Evolutionary conservation across 2,329 filamentous ascomycete genomes (phyloP).

Genomic region (Cercospora brassicicola): DNA sequence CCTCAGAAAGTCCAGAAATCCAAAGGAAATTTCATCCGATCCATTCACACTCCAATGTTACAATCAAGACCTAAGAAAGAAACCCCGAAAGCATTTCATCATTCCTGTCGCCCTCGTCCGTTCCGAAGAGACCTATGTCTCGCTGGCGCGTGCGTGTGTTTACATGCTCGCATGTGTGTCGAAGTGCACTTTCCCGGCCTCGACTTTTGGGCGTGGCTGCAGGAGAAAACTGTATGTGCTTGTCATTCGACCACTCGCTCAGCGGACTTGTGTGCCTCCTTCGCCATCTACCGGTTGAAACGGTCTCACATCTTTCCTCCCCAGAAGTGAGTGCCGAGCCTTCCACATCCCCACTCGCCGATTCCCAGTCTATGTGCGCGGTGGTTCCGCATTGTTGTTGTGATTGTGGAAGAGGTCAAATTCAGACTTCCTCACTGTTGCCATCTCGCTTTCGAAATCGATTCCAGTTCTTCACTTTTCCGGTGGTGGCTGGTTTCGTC

Average conservation of each 20-base stretch:
- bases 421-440: neutral
- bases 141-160: neutral
- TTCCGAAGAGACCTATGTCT: neutral
- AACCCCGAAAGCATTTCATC: neutral
- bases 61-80: neutral
- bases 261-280: neutral
- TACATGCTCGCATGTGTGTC: neutral
- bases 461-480: neutral
- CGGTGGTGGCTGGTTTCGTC: neutral
- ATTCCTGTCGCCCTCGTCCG: neutral
- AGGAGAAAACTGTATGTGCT: neutral
- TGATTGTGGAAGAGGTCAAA: neutral
- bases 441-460: neutral
- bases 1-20: neutral
- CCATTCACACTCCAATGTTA: neutral
- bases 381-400: neutral
- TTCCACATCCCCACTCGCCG: neutral
- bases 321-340: neutral
- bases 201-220: neutral
- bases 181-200: neutral
- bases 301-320: too few species aligned
- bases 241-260: neutral
- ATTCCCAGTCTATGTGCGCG: neutral
- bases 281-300: neutral
- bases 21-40: neutral